Conservation (phyloP, 441 rosid species). For the Syzygium syzygioides region DNA sequence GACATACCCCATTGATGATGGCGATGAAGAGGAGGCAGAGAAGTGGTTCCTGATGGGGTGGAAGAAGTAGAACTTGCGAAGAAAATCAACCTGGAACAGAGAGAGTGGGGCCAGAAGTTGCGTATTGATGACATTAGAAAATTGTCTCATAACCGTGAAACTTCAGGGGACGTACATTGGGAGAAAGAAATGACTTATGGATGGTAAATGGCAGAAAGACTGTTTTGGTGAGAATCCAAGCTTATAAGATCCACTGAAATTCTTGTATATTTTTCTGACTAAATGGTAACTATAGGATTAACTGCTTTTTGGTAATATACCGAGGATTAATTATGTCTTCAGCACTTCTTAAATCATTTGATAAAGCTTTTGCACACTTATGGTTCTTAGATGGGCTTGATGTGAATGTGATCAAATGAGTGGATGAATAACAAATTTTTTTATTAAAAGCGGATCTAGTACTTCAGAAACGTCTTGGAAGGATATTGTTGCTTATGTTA, state of each 20-base stretch:
- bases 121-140: conserved; percentile 78
- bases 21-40: conserved; percentile 97
- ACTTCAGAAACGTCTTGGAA: neutral
- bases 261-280: neutral
- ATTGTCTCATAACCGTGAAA: conserved; percentile 52
- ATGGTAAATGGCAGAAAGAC: conserved; percentile 72
- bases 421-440: neutral
- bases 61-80: conserved; percentile 97
- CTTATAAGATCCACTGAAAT: neutral
- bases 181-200: conserved; percentile 64
- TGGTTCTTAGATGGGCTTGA: neutral
- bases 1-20: conserved; percentile 82
- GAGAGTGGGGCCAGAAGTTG: conserved; percentile 70
- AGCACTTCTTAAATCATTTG: neutral
- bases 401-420: neutral
- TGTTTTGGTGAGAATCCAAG: conserved; percentile 52
- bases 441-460: neutral
- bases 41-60: conserved; percentile 96
- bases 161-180: conserved; percentile 38
- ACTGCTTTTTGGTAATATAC: neutral
- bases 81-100: conserved; percentile 68
- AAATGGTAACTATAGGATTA: neutral
- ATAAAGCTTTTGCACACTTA: neutral
- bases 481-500: neutral
- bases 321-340: neutral